Evolutionary conservation across 768 basidiomycete species (phyloP), one percentile per base, ranked within the genome.

Genomic region (Leucogyrophana mollusca): DNA sequence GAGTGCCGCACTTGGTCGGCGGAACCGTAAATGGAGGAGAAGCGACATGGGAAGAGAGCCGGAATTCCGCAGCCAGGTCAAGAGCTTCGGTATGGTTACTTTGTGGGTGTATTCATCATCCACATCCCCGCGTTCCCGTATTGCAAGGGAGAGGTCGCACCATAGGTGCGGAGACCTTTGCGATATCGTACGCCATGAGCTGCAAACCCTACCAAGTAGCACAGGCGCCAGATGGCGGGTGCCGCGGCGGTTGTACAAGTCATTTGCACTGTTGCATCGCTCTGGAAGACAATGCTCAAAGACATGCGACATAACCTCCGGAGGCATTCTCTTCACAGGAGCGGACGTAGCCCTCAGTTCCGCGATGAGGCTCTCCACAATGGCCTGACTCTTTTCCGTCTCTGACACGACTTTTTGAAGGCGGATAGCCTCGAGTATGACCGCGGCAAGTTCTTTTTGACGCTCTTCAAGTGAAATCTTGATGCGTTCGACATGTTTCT

Each of bases 151-250:
- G 18, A 61, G 24, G 38, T 57, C 50, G 9, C 37, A 51, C 65
- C 65, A 67, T 1, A 67, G 40, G 13, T 43, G 43, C 17, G 65
- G 65, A 1, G 66, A 67, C 10, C 55, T 43, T 2, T 53, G 49
- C 1, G 52, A 46, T 3, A 65, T 44, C 8, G 43, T 47, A 7
- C 64, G 56, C 64, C 66, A 67, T 0, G 50, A 17, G 40, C 56
- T 55, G 35, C 65, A 67, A 16, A 67, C 58, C 0, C 60, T 60
- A 3, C 58, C 60, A 4, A 67, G 59, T 2, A 64, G 25, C 23
- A 67, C n/a, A 1, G 64, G 66, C 0, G 59, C 57, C 8, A 46
- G 49, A 33, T 17, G 47, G 45, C 9, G 11, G 27, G 53, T 44
- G 14, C 42, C 17, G 0, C 33, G 25, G 22, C 16, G 27, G 3